Evolutionary conservation across 1,284 basidiomycete genomes (phyloP), one percentile per base, ranked within the genome.

Genomic region (Sporisorium exsertum): DNA sequence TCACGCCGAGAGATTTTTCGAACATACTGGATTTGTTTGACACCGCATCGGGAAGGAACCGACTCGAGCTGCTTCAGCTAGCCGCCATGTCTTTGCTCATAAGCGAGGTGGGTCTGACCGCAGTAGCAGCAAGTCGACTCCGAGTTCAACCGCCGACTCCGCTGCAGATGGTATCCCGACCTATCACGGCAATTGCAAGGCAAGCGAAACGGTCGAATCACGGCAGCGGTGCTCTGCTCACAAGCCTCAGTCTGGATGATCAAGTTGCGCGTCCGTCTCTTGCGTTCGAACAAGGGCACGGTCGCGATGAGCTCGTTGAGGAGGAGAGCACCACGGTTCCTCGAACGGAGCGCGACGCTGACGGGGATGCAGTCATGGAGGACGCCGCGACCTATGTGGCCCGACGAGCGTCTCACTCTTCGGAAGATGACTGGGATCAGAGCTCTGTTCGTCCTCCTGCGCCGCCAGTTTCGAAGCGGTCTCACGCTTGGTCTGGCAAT

Each of bases 361-460:
- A 75, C 18, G 67, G 68, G 5, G 72, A 75, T 29, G 64, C 64
- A 8, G 59, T 71, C 8, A 75, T 75, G 72, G 63, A 74, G 32
- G 72, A 74, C 46, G 64, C 60, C 32, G 53, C 59, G 2, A 42
- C 58, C 8, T 62, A 61, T 13, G n/a, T 40, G 2, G 58, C 62
- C 16, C 58, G 72, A 10, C 62, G 72, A 37, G 24, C 37, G 18
- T 74, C 72, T n/a, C 6, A 13, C 10, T 43, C 35, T 1, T 67
- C 64, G 8, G 72, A 71, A 18, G 60, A 66, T 3, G 66, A 66
- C 16, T 63, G 52, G 59, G 59, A 72, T 3, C 40, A 54, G 2
- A 32, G 20, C 1, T 40, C 40, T 12, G 8, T 24, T 4, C 61
- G 29, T 1, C 13, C 57, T 18, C 20, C 26, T 29, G 40, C 45